Evolutionary conservation across 306 rosid species (phyloP).

Genomic region (Vachellia collinsii): DNA sequence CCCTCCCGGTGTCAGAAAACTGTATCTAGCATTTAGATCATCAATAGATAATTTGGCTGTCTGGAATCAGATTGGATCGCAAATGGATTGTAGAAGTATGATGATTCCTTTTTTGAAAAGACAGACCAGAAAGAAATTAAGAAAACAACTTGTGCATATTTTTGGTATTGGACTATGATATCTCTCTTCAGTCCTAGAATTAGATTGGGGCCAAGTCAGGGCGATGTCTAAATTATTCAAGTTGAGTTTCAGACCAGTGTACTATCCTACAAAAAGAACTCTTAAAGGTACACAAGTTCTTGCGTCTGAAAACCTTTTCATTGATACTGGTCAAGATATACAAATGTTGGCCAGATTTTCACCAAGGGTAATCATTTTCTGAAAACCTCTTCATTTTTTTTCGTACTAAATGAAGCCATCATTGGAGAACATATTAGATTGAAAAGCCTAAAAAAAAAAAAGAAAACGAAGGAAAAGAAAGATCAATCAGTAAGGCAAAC

Average conservation of each 20-base stretch:
- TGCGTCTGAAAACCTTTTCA: not conserved
- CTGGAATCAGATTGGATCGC: not conserved
- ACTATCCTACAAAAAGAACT: not conserved
- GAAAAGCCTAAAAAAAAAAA: constrained; percentile 1
- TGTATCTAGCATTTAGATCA: not conserved
- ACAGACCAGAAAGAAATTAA: not conserved
- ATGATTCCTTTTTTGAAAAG: not conserved
- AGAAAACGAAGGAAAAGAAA: not conserved
- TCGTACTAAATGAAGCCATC: not conserved
- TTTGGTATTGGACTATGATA: not conserved
- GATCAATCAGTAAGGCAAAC: constrained; percentile 58
- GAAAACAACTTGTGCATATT: not conserved
- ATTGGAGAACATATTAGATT: not conserved
- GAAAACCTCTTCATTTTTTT: not conserved
- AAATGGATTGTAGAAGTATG: not conserved
- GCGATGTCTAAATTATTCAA: not conserved
- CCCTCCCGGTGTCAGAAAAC: not conserved
- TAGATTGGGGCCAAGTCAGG: not conserved
- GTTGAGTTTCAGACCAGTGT: not conserved
- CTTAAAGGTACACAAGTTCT: not conserved
- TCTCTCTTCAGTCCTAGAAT: not conserved
- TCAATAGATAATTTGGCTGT: not conserved
- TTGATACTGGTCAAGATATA: not conserved
- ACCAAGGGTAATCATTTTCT: not conserved
- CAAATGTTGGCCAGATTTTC: not conserved